Conservation (phyloP, 768 basidiomycete genomes). For the Podaxis sp. region DNA sequence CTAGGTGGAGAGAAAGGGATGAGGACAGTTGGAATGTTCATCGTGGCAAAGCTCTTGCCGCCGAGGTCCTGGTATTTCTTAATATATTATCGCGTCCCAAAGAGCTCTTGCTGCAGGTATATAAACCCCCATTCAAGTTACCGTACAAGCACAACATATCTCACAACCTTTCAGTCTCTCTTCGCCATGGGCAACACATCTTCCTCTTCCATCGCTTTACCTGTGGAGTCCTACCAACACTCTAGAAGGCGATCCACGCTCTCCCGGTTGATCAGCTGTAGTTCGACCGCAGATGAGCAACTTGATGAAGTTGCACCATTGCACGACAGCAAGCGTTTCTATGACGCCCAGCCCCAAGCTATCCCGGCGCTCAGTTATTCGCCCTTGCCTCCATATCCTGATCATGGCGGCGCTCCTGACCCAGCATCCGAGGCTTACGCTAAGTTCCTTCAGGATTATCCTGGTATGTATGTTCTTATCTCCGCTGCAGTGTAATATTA, state of each 20-base stretch:
- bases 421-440: conserved; percentile 42
- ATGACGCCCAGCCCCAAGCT: neutral
- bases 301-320: conserved; percentile 3
- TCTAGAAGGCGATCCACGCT: neutral
- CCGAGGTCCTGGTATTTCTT: neutral
- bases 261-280: conserved; percentile 8
- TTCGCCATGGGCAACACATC: conserved; percentile 13
- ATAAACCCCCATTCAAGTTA: neutral
- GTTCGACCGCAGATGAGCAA: conserved; percentile 7
- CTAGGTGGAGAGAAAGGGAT: neutral
- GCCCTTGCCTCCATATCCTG: neutral
- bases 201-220: conserved; percentile 7
- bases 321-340: conserved; percentile 1
- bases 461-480: conserved; percentile 23
- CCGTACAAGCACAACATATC: neutral
- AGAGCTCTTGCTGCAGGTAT: neutral
- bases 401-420: conserved; percentile 13
- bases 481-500: no score
- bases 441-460: conserved; percentile 43
- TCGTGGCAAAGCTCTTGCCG: neutral
- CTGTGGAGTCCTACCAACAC: neutral
- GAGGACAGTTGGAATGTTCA: neutral
- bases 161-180: no score
- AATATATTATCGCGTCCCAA: neutral
- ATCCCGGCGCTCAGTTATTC: conserved; percentile 10